A percentile compares a stretch with the other conserved stretches of the same genome.
phyloP scores from a whole-genome alignment of 2,329 filamentous ascomycete species.

The Phaeophleospora eucalypticola region DNA sequence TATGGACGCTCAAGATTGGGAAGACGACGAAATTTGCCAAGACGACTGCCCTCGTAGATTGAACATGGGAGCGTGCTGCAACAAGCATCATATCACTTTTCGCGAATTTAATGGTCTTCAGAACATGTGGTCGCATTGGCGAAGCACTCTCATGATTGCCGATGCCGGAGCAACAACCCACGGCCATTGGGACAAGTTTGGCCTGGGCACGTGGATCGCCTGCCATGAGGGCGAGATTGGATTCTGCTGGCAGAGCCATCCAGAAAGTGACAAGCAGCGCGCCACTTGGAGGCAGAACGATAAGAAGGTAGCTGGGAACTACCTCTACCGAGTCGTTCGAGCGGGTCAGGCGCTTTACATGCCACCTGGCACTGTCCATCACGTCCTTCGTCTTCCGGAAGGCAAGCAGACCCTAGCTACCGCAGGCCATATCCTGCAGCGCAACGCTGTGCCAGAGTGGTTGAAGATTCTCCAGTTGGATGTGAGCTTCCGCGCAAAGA shows the following conservation, averaged over 20 bases:
- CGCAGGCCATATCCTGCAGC: conserved; percentile 10
- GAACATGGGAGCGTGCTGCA: neutral
- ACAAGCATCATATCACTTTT: conserved; percentile 3
- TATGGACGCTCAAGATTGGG: conserved; percentile 1
- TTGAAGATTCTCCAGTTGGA: conserved; percentile 2
- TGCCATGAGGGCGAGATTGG: conserved; percentile 21
- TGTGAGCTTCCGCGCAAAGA: too few relatives aligned
- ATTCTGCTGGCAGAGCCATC: conserved; percentile 10
- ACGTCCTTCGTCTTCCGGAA: conserved; percentile 11
- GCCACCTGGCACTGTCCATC: conserved; percentile 14
- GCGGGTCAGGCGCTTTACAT: conserved; percentile 15
- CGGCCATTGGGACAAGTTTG: conserved; percentile 10
- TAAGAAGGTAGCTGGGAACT: neutral
- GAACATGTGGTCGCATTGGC: conserved; percentile 5
- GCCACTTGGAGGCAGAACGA: neutral
- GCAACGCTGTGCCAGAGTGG: conserved; percentile 7
- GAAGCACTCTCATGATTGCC: conserved; percentile 13
- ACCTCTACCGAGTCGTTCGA: conserved; percentile 15
- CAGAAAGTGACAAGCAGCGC: conserved; percentile 2
- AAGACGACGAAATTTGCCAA: conserved; percentile 3
- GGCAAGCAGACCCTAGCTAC: conserved; percentile 14
- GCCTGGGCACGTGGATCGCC: conserved; percentile 15
- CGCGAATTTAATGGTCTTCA: conserved; percentile 3
- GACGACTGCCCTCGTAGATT: conserved; percentile 2
- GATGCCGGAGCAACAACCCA: conserved; percentile 16